Conservation (phyloP, 371 early-diverging fungal species). For the Cokeromyces recurvatus region DNA sequence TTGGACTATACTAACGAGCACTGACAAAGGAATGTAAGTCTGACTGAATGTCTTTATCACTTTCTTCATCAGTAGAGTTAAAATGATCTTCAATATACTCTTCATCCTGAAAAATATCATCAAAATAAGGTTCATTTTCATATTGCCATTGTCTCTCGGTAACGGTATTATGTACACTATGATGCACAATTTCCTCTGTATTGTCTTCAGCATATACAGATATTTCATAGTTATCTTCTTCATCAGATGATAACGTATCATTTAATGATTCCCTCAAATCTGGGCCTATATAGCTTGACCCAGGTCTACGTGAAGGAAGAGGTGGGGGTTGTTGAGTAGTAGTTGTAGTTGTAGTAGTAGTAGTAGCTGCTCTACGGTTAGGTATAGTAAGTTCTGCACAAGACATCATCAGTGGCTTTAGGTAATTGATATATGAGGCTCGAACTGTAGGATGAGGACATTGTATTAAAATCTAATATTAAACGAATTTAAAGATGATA, state of each 20-base stretch:
- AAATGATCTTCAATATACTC: neutral
- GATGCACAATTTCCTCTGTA: constrained; percentile 1
- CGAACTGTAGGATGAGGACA: constrained; percentile 62
- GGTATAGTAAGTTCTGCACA: constrained; percentile 30
- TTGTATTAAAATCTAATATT: constrained; percentile 37
- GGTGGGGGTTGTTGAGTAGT: neutral
- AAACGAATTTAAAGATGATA: constrained; percentile 19
- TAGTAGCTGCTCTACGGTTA: too few species aligned
- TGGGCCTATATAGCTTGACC: neutral
- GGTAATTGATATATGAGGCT: constrained; percentile 35
- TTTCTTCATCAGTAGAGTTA: too few species aligned
- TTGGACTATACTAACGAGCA: too few species aligned
- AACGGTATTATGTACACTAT: neutral
- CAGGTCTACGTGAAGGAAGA: constrained; percentile 5
- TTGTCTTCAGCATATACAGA: constrained; percentile 16
- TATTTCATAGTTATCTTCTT: constrained; percentile 11
- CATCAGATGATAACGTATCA: neutral
- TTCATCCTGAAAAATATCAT: constrained; percentile 26
- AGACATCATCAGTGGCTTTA: constrained; percentile 37
- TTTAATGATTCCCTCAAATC: neutral
- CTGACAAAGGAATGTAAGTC: too few species aligned
- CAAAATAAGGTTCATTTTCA: constrained; percentile 24
- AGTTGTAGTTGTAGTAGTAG: too few species aligned
- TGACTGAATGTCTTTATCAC: too few species aligned
- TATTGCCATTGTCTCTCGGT: constrained; percentile 10